Evolutionary conservation across 2,329 filamentous ascomycete genomes (phyloP).

Genomic region (Alternaria viburni): DNA sequence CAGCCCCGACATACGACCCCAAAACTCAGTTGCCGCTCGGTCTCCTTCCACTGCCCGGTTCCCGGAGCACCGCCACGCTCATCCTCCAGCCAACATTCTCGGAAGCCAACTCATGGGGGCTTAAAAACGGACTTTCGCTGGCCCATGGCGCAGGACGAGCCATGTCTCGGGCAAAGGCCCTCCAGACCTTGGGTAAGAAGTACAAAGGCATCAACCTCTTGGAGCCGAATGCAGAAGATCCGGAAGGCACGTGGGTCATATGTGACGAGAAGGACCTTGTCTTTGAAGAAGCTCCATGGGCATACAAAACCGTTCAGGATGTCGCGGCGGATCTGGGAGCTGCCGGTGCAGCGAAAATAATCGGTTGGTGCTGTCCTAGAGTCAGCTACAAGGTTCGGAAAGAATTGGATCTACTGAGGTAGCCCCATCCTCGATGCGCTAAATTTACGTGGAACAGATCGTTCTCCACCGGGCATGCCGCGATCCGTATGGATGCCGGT

Average conservation of each 20-base stretch:
- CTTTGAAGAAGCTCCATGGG: constrained; percentile 49
- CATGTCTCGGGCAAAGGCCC: constrained; percentile 48
- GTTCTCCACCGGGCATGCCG: background rate
- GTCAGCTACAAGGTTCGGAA: constrained; percentile 50
- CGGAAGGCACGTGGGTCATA: constrained; percentile 46
- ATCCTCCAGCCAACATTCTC: constrained; percentile 45
- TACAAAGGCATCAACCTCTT: constrained; percentile 42
- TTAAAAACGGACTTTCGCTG: constrained; percentile 44
- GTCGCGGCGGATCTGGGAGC: constrained; percentile 46
- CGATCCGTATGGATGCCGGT: background rate
- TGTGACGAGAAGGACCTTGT: constrained; percentile 49
- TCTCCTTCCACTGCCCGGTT: constrained; percentile 47
- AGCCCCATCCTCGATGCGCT: background rate
- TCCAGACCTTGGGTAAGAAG: constrained; percentile 38
- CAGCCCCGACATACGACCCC: constrained; percentile 40
- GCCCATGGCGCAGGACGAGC: constrained; percentile 48
- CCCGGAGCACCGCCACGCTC: constrained; percentile 48
- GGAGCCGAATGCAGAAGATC: constrained; percentile 22
- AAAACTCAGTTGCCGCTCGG: constrained; percentile 26
- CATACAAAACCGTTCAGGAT: constrained; percentile 48
- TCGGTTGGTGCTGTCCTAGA: constrained; percentile 43
- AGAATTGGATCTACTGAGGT: constrained; percentile 20
- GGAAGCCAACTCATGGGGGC: constrained; percentile 31
- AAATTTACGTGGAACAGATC: background rate
- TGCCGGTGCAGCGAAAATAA: constrained; percentile 39